Conservation (phyloP, 164 flowering plant genomes). For the Magnolia officinalis region DNA sequence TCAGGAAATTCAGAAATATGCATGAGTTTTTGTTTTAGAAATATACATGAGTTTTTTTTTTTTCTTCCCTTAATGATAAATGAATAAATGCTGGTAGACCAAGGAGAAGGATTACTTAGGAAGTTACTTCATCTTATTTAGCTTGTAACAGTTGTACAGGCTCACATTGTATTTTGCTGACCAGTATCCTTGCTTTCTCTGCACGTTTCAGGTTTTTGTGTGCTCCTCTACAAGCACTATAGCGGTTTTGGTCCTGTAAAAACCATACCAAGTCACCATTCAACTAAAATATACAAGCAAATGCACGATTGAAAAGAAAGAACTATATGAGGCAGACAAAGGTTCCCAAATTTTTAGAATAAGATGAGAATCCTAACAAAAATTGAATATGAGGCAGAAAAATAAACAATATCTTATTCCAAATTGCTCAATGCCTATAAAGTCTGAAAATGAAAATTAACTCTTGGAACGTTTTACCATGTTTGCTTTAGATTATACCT, state of each 20-base stretch:
- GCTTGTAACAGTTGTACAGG: neutral
- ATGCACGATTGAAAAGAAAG: neutral
- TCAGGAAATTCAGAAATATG: too few relatives aligned
- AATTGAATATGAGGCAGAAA: too few relatives aligned
- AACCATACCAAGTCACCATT: neutral
- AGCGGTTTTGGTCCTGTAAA: constrained; percentile 79
- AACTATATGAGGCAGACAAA: neutral
- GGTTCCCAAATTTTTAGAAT: neutral
- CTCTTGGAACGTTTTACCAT: too few relatives aligned
- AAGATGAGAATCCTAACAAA: neutral
- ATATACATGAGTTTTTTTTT: too few relatives aligned
- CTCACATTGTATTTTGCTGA: constrained; percentile 79
- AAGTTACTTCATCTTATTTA: neutral
- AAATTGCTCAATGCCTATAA: too few relatives aligned
- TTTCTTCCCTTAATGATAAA: too few relatives aligned
- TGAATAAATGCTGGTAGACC: too few relatives aligned
- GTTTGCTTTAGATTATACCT: too few relatives aligned
- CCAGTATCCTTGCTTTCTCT: constrained; percentile 78
- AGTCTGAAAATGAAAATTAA: too few relatives aligned
- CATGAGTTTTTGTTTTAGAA: too few relatives aligned
- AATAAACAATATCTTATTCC: too few relatives aligned
- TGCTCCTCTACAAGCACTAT: constrained; percentile 73
- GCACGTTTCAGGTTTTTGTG: constrained; percentile 84
- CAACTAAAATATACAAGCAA: neutral
- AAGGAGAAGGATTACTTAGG: neutral